phyloP scores from a whole-genome alignment of 2,329 filamentous ascomycete species.

The Alternaria brassicae region DNA sequence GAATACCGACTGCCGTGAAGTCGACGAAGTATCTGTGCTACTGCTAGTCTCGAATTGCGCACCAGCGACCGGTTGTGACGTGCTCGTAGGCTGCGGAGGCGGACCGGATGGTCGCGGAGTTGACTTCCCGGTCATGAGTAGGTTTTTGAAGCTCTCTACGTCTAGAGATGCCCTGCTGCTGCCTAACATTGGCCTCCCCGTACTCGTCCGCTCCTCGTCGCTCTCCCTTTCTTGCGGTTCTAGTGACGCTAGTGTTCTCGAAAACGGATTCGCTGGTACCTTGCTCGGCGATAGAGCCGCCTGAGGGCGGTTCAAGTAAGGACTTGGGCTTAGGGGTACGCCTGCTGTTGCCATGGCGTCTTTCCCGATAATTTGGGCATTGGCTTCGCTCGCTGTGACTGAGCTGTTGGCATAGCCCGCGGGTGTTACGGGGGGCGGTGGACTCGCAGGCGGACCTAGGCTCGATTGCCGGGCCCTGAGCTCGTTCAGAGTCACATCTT shows the following conservation, averaged over 20 bases:
- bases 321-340: constrained; percentile 32
- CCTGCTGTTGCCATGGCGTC: constrained; percentile 36
- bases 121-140: constrained; percentile 76
- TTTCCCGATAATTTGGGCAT: constrained; percentile 23
- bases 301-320: constrained; percentile 20
- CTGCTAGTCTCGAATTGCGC: constrained; percentile 56
- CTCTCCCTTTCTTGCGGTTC: constrained; percentile 38
- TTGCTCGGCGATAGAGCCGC: constrained; percentile 24
- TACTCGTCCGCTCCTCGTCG: constrained; percentile 36
- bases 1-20: constrained; percentile 66
- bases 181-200: constrained; percentile 34
- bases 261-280: constrained; percentile 48
- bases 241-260: constrained; percentile 49
- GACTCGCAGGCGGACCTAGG: constrained; percentile 23
- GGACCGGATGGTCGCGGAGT: constrained; percentile 45
- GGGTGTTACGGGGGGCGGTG: constrained; percentile 24
- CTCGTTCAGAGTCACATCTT: constrained; percentile 26
- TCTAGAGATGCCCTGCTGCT: constrained; percentile 63
- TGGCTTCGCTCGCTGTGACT: constrained; percentile 18
- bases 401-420: constrained; percentile 31
- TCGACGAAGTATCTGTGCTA: constrained; percentile 65
- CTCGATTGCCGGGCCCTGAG: constrained; percentile 25
- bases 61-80: constrained; percentile 30
- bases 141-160: constrained; percentile 77
- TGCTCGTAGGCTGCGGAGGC: constrained; percentile 32